These are phyloP conservation scores for Globisporangium abappressorium DNA, from an alignment of 352 stramenopile species.

Conservation along the genomic window DNA sequence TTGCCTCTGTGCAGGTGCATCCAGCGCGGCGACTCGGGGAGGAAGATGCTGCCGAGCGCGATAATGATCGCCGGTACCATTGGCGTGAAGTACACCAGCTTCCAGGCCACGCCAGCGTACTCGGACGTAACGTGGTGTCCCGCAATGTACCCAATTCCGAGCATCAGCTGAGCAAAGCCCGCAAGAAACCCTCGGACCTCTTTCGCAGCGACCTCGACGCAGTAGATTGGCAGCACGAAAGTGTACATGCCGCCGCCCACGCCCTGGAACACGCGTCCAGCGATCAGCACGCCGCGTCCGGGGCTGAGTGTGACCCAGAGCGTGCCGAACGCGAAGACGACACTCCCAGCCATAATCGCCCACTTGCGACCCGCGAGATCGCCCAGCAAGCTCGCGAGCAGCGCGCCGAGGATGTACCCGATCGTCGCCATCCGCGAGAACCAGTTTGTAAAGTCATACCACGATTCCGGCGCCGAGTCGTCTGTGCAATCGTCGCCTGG, in stretches of 20 bases:
- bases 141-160: neutral
- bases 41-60: conserved; percentile 36
- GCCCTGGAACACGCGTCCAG: conserved; percentile 7
- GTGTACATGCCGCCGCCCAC: conserved; percentile 14
- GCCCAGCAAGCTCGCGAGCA: conserved; percentile 6
- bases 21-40: conserved; percentile 52
- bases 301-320: conserved; percentile 13
- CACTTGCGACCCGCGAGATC: conserved; percentile 11
- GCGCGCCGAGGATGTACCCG: conserved; percentile 6
- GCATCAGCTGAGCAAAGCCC: conserved; percentile 10
- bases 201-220: conserved; percentile 13
- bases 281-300: neutral
- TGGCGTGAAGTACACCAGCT: conserved; percentile 6
- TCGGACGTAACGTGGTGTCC: neutral
- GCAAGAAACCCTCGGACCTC: conserved; percentile 13
- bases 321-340: conserved; percentile 8
- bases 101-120: neutral
- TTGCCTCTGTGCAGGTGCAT: conserved; percentile 44
- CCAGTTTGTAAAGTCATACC: conserved; percentile 9
- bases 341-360: neutral
- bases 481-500: neutral
- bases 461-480: neutral
- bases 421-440: conserved; percentile 1
- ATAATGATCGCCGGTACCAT: conserved; percentile 15
- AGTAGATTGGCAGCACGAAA: conserved; percentile 16